Evolutionary conservation across 306 rosid genomes (phyloP), one percentile per base, ranked within the genome.

Genomic region (Prunus padus): DNA sequence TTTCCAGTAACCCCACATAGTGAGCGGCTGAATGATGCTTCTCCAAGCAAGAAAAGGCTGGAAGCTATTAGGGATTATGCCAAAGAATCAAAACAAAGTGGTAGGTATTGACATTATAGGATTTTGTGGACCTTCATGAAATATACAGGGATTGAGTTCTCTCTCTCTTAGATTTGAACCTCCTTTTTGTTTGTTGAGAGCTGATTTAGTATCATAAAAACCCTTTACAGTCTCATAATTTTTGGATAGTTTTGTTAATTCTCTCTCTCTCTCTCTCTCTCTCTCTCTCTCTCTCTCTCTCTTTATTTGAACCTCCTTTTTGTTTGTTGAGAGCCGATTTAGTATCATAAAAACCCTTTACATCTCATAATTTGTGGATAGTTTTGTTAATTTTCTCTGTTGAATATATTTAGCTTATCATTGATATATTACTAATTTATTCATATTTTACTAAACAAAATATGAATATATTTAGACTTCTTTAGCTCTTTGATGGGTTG

Each of bases 1-100:
- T 84, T 73, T 64, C 89, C 78, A 20, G 80, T 59, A 56, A 76
- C 73, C 76, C 81, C 84, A 80, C 78, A 74, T 71, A 86, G 73
- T 70, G 83, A 71, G 82, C 84, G 69, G 81, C 93, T 73, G 79
- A 86, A 66, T n/a, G 82, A 82, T 66, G 73, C 75, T 81, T 86
- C 93, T 77, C 86, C 88, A 18, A 69, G 73, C 89, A 83, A 82
- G 84, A 89, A 77, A 76, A 88, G 78, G 87, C 72, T 82, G 81
- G 79, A 76, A 68, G 80, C 56, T 72, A 80, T 78, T 63, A 78
- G 22, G 65, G 86, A 84, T 82, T 74, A 76, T 66, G 69, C 76
- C 46, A 90, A 81, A 72, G 89, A 86, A 80, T 45, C 83, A 76
- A 82, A 82, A 74, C 91, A 81, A 87, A 87, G 89, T 87, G 84